Evolutionary conservation across 495 filamentous ascomycete species (phyloP), one percentile per base, ranked within the genome.

Genomic region (Podospora appendiculata): DNA sequence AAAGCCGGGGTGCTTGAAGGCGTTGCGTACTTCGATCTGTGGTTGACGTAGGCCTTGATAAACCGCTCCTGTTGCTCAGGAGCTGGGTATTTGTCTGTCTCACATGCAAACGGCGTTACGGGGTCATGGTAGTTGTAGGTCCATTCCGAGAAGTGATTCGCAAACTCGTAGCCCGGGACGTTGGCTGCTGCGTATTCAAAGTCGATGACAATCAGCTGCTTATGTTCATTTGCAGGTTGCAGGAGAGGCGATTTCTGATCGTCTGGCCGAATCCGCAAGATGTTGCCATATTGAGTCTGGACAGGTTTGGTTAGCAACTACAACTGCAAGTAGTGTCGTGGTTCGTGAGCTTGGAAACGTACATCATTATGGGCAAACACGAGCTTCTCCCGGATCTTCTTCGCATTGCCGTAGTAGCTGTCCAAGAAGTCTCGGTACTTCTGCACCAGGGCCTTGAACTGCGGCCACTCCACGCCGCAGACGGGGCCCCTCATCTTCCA

Each of bases 101-200:
- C 76, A 69, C 88, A 86, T 10, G 76, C 78, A 71, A 84, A 83
- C 3, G 90, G 74, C 8, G 58, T 65, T 16, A 70, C 66, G 1
- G 79, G 62, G 61, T 91, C 81, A 60, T 95, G 90, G 64, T 99
- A 99, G 65, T 99, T 88, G 72, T 96, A 94, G 64, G 90, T 95
- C 93, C 93, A 99, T 69, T 99, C 93, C 59, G 89, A 83, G 69
- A 97, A 99, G 66, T 99, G 93, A 67, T 99, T 99, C 47, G 90
- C 93, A 66, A 99, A 96, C 68, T 99, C 93, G 32, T 88, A 77
- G 2, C 90, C 94, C 6, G 83, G 84, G 1, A 83, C 72, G 62
- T 96, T 99, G 46, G 93, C 90, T 10, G 84, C 90, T 1, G 94
- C 89, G 63, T 99, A 99, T 65, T 99, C 93, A 59, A 99, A 99